Percentiles rank a stretch among this genome's conserved stretches.
These are phyloP conservation scores for Ilex asprella DNA, from an alignment of 257 asterid genomes.

Conservation along the genomic window DNA sequence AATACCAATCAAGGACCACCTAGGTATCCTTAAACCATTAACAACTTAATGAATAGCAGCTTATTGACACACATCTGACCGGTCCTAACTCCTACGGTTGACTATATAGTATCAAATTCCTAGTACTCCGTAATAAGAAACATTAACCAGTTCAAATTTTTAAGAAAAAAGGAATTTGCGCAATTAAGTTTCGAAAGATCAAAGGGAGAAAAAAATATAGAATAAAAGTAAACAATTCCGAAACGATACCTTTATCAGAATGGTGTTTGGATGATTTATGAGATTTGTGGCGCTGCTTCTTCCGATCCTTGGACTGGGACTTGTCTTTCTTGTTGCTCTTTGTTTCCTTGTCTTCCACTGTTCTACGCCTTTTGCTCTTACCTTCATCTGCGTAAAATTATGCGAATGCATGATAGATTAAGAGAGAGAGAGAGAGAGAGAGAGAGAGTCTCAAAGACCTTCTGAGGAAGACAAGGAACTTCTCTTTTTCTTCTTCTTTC, in stretches of 20 bases:
- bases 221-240: not conserved
- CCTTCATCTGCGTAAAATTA: slow-evolving; percentile 13
- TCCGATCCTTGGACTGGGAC: not conserved
- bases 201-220: not conserved
- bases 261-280: slow-evolving; percentile 39
- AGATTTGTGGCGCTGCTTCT: slow-evolving; percentile 38
- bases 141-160: too few relatives aligned
- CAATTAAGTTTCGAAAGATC: not conserved
- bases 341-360: slow-evolving; percentile 5
- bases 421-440: not conserved
- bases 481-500: not conserved
- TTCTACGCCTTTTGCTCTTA: slow-evolving; percentile 11
- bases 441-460: not conserved
- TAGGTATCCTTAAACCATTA: too few relatives aligned
- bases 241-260: slow-evolving; percentile 39
- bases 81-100: too few relatives aligned
- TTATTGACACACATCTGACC: too few relatives aligned
- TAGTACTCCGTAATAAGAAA: too few relatives aligned
- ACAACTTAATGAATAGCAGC: too few relatives aligned
- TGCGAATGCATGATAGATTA: not conserved
- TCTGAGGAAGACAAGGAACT: not conserved
- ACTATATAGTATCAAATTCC: too few relatives aligned
- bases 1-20: too few relatives aligned
- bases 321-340: not conserved
- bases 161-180: not conserved